Evolutionary conservation across 139 green algal species (phyloP).

Genomic region (Monoraphidium neglectum): DNA sequence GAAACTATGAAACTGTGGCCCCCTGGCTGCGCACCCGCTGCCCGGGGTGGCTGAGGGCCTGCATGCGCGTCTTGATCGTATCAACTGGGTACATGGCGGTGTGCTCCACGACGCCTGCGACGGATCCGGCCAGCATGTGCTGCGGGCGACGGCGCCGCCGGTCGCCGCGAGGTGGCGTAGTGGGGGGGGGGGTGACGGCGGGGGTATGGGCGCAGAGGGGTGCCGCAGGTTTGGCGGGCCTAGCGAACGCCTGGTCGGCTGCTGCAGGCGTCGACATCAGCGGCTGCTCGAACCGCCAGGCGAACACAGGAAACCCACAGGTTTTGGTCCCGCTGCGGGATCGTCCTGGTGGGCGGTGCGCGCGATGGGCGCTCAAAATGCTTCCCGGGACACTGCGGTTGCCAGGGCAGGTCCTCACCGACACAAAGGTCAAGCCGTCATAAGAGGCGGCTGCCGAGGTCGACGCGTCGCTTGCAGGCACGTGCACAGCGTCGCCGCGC

Average conservation of each 20-base stretch:
- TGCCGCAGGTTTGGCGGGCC: neutral
- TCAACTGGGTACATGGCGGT: constrained; percentile 97
- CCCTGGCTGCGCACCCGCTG: constrained; percentile 55
- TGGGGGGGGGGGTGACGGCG: neutral
- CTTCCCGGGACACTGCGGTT: too few species aligned
- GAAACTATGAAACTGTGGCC: too few species aligned
- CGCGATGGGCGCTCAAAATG: too few species aligned
- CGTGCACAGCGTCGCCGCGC: neutral
- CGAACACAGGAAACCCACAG: too few species aligned
- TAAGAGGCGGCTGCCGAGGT: constrained; percentile 10
- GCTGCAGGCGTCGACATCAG: neutral
- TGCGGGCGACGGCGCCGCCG: constrained; percentile 38
- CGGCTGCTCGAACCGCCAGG: neutral
- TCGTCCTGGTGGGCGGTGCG: too few species aligned
- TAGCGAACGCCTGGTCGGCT: neutral
- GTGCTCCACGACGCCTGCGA: constrained; percentile 95
- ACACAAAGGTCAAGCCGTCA: constrained; percentile 36
- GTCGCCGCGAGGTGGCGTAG: neutral
- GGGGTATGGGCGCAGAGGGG: neutral
- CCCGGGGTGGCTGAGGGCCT: constrained; percentile 88
- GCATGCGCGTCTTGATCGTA: constrained; percentile 98
- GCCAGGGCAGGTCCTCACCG: too few species aligned
- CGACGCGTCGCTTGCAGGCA: neutral
- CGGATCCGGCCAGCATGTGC: constrained; percentile 88
- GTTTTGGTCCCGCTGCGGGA: too few species aligned